A percentile compares a stretch with the other conserved stretches of the same genome.
These are phyloP conservation scores for Colletotrichum neosansevieriae DNA, from an alignment of 2,329 filamentous ascomycete species.

Conservation along the genomic window DNA sequence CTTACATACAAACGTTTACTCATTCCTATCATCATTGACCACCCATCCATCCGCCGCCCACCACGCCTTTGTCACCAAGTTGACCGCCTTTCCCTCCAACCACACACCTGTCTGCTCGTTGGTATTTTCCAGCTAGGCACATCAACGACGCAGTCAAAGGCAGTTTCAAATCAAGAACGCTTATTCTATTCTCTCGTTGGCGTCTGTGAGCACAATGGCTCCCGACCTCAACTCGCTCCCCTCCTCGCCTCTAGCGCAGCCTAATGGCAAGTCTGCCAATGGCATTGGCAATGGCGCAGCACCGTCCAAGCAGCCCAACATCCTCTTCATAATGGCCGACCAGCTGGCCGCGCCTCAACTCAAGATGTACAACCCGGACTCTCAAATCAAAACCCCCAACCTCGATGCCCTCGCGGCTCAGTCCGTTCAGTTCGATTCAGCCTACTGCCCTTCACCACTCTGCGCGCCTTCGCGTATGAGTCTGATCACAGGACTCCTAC, in stretches of 20 bases:
- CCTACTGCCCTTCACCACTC: slow-evolving; percentile 93
- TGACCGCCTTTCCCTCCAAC: slow-evolving; percentile 5
- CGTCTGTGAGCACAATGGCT: slow-evolving; percentile 63
- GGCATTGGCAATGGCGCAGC: slow-evolving; percentile 40
- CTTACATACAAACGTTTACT: slow-evolving; percentile 30
- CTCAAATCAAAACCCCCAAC: slow-evolving; percentile 92
- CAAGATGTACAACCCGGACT: slow-evolving; percentile 90
- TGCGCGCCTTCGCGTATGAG: slow-evolving; percentile 94
- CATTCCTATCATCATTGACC: slow-evolving; percentile 2
- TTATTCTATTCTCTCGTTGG: background rate
- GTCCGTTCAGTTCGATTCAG: slow-evolving; percentile 91
- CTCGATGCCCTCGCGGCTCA: slow-evolving; percentile 84
- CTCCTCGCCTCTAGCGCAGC: slow-evolving; percentile 58
- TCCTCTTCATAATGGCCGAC: slow-evolving; percentile 92
- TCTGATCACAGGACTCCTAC: slow-evolving; percentile 92
- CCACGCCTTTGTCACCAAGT: background rate
- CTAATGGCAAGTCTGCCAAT: slow-evolving; percentile 39
- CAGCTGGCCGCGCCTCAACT: slow-evolving; percentile 91
- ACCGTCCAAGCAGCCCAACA: slow-evolving; percentile 54
- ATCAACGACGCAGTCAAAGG: background rate
- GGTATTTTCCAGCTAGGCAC: background rate
- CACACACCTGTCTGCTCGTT: background rate
- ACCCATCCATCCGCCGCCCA: background rate
- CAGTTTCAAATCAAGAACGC: background rate
- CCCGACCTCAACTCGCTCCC: slow-evolving; percentile 81